A percentile compares a stretch with the other conserved stretches of the same genome.
These are phyloP conservation scores for Citrus hindsii DNA, from an alignment of 345 rosid genomes.

Conservation along the genomic window DNA sequence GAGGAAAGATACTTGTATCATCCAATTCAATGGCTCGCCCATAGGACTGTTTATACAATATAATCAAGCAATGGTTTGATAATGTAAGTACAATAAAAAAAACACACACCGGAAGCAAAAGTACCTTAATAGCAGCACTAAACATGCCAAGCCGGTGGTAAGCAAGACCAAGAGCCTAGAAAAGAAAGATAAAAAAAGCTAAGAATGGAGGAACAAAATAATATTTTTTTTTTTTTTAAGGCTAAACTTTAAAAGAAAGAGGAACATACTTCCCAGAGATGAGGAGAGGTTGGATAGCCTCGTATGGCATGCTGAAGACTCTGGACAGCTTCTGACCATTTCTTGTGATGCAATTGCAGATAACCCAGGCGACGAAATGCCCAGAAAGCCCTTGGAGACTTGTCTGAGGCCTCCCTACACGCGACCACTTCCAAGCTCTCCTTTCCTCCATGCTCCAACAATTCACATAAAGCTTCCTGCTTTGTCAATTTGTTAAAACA, in stretches of 20 bases:
- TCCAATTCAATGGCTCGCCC: conserved; percentile 85
- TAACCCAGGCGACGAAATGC: conserved; percentile 82
- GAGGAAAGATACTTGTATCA: conserved; percentile 58
- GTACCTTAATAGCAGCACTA: conserved; percentile 92
- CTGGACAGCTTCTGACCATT: conserved; percentile 89
- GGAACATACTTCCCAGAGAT: conserved; percentile 82
- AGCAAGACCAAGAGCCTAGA: conserved; percentile 88
- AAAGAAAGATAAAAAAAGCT: background rate
- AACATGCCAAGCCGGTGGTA: conserved; percentile 94
- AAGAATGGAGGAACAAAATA: conserved; percentile 7
- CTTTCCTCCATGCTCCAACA: conserved; percentile 68
- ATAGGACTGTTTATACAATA: conserved; percentile 56
- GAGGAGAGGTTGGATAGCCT: conserved; percentile 74
- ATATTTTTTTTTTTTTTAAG: background rate
- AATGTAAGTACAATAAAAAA: background rate
- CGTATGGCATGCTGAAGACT: conserved; percentile 93
- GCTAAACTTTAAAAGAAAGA: background rate
- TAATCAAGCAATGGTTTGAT: background rate
- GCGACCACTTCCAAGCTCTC: conserved; percentile 65
- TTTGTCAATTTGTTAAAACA: background rate
- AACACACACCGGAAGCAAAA: background rate
- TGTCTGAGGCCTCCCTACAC: conserved; percentile 73
- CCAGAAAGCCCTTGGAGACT: conserved; percentile 95
- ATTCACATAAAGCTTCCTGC: conserved; percentile 75
- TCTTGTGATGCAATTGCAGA: conserved; percentile 69